These are phyloP conservation scores for Limtongozyma cylindracea DNA, from an alignment of 805 yeast species.

Conservation along the genomic window DNA sequence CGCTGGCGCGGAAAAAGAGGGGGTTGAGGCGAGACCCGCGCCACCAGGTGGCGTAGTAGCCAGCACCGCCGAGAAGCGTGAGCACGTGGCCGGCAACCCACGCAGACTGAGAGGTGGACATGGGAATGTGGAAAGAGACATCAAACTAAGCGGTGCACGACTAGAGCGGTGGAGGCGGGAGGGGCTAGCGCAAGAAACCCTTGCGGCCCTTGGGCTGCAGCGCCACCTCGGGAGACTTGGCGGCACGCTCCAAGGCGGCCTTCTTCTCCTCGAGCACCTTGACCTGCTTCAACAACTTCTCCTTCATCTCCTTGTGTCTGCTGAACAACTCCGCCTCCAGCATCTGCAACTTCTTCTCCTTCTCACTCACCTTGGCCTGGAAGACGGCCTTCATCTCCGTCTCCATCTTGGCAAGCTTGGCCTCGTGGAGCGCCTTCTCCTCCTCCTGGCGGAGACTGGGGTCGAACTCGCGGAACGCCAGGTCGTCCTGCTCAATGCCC, in stretches of 20 bases:
- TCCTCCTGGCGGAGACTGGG: constrained; percentile 85
- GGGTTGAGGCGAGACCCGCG: constrained; percentile 10
- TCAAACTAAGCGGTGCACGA: no score
- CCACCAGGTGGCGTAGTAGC: no score
- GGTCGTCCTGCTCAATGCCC: constrained; percentile 82
- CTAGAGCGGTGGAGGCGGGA: no score
- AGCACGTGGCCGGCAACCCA: constrained; percentile 37
- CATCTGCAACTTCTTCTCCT: constrained; percentile 90
- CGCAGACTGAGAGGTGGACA: constrained; percentile 33
- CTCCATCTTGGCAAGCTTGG: constrained; percentile 82
- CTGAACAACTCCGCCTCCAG: constrained; percentile 91
- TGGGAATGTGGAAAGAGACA: background rate
- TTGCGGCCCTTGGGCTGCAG: constrained; percentile 40
- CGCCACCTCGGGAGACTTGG: constrained; percentile 25
- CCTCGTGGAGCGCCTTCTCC: constrained; percentile 81
- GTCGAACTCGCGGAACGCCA: constrained; percentile 87
- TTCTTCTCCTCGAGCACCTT: constrained; percentile 82
- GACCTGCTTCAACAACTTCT: constrained; percentile 70
- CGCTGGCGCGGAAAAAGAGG: constrained; percentile 6
- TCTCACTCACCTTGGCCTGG: constrained; percentile 88
- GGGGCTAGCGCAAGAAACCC: constrained; percentile 37
- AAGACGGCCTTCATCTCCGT: constrained; percentile 90
- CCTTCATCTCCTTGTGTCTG: constrained; percentile 94
- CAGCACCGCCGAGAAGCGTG: constrained; percentile 10
- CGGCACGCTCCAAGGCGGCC: constrained; percentile 40